A percentile compares a stretch with the other conserved stretches of the same genome.
Conservation (phyloP, 2,329 filamentous ascomycete genomes). For the Hymenoscyphus occultus region DNA sequence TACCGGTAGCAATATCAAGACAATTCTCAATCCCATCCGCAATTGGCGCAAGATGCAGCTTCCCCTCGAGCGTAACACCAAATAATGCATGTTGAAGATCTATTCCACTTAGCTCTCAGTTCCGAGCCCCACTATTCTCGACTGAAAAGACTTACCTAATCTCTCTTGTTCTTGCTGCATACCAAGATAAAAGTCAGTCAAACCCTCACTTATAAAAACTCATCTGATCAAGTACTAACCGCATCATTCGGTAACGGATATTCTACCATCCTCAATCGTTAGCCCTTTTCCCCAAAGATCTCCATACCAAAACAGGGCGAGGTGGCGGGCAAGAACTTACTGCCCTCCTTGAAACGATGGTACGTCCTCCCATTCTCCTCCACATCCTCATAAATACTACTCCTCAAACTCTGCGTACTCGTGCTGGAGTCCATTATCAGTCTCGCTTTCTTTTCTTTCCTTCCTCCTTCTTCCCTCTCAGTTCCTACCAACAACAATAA, state of each 20-base stretch:
- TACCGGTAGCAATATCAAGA: slow-evolving; percentile 36
- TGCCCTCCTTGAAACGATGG: slow-evolving; percentile 26
- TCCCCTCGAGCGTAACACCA: slow-evolving; percentile 12
- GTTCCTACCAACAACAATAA: neutral
- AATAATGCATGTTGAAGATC: slow-evolving; percentile 22
- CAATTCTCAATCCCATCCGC: slow-evolving; percentile 10
- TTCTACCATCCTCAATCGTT: slow-evolving; percentile 11
- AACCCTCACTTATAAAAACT: neutral
- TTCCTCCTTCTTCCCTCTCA: neutral
- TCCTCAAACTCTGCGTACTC: slow-evolving; percentile 1
- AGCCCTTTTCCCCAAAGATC: neutral
- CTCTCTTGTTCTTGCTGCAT: slow-evolving; percentile 10
- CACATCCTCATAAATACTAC: slow-evolving; percentile 33
- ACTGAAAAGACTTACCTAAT: slow-evolving; percentile 6
- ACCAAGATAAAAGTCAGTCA: neutral
- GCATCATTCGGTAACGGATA: slow-evolving; percentile 25
- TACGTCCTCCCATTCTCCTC: slow-evolving; percentile 35
- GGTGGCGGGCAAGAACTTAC: slow-evolving; percentile 9
- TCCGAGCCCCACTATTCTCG: neutral
- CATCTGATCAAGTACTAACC: slow-evolving; percentile 2
- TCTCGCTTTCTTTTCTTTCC: neutral
- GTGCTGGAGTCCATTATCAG: slow-evolving; percentile 1
- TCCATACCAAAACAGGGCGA: too few species aligned
- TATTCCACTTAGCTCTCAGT: slow-evolving; percentile 4
- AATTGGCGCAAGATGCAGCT: slow-evolving; percentile 24